A percentile compares a stretch with the other conserved stretches of the same genome.
Evolutionary conservation across 176 grass and related monocot genomes (phyloP).

Genomic region (Ensete glaucum): DNA sequence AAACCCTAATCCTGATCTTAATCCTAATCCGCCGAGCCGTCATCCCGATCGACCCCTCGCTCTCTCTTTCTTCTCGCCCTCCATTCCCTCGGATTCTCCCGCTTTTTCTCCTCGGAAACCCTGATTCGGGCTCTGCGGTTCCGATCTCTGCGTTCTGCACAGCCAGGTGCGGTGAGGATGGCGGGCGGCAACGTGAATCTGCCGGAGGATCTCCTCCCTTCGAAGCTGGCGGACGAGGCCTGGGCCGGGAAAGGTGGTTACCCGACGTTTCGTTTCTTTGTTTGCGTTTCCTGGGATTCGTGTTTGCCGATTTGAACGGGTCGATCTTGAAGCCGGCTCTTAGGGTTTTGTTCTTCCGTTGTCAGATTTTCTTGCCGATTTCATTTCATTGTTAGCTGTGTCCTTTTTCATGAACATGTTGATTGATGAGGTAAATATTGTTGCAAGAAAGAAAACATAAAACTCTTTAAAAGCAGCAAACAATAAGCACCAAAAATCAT

Average conservation of each 20-base stretch:
- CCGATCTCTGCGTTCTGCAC: not conserved
- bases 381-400: not conserved
- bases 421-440: no score
- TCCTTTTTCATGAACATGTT: no score
- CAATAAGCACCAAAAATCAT: no score
- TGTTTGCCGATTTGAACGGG: not conserved
- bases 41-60: not conserved
- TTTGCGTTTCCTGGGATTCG: not conserved
- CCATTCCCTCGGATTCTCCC: not conserved
- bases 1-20: not conserved
- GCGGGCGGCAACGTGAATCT: not conserved
- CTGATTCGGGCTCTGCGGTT: not conserved
- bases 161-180: not conserved
- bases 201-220: conserved; percentile 10
- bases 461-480: no score
- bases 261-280: not conserved
- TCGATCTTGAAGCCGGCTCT: not conserved
- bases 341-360: not conserved
- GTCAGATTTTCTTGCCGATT: not conserved
- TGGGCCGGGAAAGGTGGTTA: not conserved
- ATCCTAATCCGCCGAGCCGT: not conserved
- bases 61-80: not conserved
- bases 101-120: not conserved
- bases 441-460: no score
- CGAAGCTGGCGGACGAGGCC: not conserved